These are phyloP conservation scores for Sporothrix inflata DNA, from an alignment of 2,329 filamentous ascomycete species.

Conservation along the genomic window DNA sequence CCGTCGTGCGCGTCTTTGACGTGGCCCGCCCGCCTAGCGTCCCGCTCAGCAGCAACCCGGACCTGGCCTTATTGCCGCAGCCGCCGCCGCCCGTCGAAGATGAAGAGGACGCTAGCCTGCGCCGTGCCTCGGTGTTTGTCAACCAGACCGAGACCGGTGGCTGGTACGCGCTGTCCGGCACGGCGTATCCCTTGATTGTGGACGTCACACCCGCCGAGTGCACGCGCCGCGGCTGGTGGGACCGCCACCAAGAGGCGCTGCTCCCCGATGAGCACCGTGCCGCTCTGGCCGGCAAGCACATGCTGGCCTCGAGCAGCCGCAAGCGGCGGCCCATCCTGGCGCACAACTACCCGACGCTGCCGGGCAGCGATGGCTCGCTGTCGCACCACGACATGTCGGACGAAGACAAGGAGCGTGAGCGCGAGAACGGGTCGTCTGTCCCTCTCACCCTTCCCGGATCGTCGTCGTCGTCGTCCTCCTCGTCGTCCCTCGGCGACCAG, in stretches of 20 bases:
- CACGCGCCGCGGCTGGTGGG: conserved; percentile 35
- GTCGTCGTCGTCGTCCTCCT: conserved; percentile 34
- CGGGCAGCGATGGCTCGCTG: conserved; percentile 21
- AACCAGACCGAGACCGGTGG: conserved; percentile 84
- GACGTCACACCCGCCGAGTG: conserved; percentile 34
- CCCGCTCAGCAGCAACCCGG: conserved; percentile 65
- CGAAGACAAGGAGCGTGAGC: not conserved
- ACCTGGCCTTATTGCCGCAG: conserved; percentile 84
- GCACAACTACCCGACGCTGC: conserved; percentile 28
- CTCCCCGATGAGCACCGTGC: conserved; percentile 55
- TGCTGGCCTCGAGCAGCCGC: conserved; percentile 43
- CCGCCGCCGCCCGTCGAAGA: conserved; percentile 67
- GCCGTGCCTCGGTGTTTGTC: conserved; percentile 73
- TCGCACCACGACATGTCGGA: not conserved
- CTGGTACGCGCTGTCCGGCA: conserved; percentile 93
- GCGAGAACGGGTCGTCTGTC: not conserved
- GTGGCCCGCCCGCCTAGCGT: conserved; percentile 74
- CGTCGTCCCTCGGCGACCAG: conserved; percentile 35
- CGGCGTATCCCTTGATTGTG: conserved; percentile 78
- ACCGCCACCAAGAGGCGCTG: conserved; percentile 33
- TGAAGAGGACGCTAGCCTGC: conserved; percentile 53
- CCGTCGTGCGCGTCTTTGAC: conserved; percentile 87
- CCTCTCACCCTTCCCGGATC: conserved; percentile 33
- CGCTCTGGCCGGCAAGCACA: conserved; percentile 73
- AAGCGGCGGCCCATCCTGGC: not conserved